phyloP scores from a whole-genome alignment of 805 yeast genomes.

The Metschnikowia gruessii region DNA sequence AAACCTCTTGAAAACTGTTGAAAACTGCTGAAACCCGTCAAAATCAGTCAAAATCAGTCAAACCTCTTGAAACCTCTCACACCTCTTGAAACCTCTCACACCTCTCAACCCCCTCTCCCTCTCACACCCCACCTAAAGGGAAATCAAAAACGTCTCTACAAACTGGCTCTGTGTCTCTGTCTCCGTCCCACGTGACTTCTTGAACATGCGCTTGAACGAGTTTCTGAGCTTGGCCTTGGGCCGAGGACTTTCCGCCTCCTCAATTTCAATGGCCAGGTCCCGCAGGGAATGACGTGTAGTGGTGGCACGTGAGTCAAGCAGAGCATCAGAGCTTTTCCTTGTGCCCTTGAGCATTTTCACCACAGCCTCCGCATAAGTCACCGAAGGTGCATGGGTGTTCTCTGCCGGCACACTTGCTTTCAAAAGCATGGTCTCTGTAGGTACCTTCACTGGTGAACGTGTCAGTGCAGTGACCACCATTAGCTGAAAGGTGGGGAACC shows the following conservation, averaged over 20 bases:
- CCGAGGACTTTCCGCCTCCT: constrained; percentile 6
- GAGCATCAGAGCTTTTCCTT: constrained; percentile 10
- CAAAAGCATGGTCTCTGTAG: constrained; percentile 2
- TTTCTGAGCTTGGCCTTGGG: constrained; percentile 3
- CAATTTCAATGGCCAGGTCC: constrained; percentile 15
- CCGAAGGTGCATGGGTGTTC: constrained; percentile 1
- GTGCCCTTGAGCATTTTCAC: constrained; percentile 11
- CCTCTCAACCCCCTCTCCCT: too few species aligned
- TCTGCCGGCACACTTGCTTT: background rate
- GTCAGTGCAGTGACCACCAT: constrained; percentile 1
- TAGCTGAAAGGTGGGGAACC: constrained; percentile 18
- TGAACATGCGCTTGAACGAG: constrained; percentile 10
- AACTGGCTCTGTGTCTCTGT: background rate
- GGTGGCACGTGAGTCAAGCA: background rate
- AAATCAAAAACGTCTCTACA: background rate
- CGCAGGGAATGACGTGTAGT: constrained; percentile 13
- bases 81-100: too few species aligned
- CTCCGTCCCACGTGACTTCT: background rate
- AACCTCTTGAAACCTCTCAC: too few species aligned
- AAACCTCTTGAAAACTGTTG: too few species aligned
- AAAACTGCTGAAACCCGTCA: too few species aligned
- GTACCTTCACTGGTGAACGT: constrained; percentile 9
- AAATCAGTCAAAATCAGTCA: too few species aligned
- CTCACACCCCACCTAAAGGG: too few species aligned
- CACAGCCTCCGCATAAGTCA: constrained; percentile 21